Evolutionary conservation across 495 filamentous ascomycete species (phyloP), one percentile per base, ranked within the genome.

Genomic region (Rostrohypoxylon terebratum): DNA sequence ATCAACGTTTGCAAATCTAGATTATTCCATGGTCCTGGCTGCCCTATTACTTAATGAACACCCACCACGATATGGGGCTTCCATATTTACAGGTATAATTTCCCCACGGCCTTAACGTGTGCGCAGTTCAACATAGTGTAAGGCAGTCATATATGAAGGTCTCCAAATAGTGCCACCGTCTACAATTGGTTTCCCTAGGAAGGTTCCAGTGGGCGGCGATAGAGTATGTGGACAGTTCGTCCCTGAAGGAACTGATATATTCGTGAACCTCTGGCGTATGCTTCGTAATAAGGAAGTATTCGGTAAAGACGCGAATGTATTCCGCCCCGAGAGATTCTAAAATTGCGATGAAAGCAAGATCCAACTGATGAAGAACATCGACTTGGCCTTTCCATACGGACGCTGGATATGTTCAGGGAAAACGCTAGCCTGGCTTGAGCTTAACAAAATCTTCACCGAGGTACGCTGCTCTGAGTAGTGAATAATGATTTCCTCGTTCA

Each of bases 401-500:
- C 77, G 81, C 21, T 86, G 77, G 71, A 68, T 63, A 25, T 87
- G 84, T 48, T 71, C 82, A 28, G 85, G 85, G 23, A 83, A 86
- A 76, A 63, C 67, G 9, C 69, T 86, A 34, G 83, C 83, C 1
- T 75, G 76, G 33, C 9, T 86, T 48, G 83, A 89, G 76, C 68
- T 89, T 66, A 86, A 87, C 57, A 91, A 90, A 79, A 70, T 84
- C 2, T 80, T 89, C 54, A 81, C 89, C 33, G 86, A 90, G 85
- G 85, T 87, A 55, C n/a, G 80, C 75, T 63, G 50, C 20, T 60
- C 45, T 38, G 33, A 8, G 4, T 34, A 34, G 3, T 4, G 33
- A 8, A 14, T 38, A 31, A 33, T 13, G 9, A 34, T 34, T 14
- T 13, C 14, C 20, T 59, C 2, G 2, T 59, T 23, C 6, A 23